Evolutionary conservation across 441 rosid genomes (phyloP), one percentile per base, ranked within the genome.

Genomic region (Populus tomentosa): DNA sequence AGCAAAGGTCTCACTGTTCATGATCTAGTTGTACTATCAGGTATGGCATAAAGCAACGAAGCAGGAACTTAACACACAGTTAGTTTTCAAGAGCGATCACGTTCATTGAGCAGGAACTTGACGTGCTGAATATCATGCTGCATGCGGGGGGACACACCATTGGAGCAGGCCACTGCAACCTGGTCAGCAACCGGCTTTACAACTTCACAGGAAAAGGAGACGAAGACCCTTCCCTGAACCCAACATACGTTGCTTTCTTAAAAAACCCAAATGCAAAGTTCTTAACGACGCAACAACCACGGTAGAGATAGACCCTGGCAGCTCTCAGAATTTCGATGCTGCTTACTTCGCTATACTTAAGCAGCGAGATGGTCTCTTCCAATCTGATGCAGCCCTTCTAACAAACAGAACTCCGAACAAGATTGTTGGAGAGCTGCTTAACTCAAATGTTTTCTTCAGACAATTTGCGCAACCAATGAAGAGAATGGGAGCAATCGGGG

Each of bases 141-240:
- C 21, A 7, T 72, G 50, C 65, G 88, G 92, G 97, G 46, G 94
- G 82, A 0, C 97, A 91, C 86, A 87, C 90, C 1, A 80, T 90
- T 14, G 94, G 92, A 66, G 8, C 77, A 38, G 88, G 88, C 10
- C 89, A 88, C 74, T 81, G 93, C 80, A 84, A 79, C 26, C 20
- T 74, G 14, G 83, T 89, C 77, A 36, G 84, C 73, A 73, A 75
- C 78, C 78, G 91, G 73, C 89, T 90, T 16, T 90, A 89, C 90
- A 92, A 87, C 81, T 90, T 92, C 83, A 88, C 89, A 7, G 89
- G 89, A 32, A 85, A 6, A 69, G 93, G 93, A 38, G 87, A 85
- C 76, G 81, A 87, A 64, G 91, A 89, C 80, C 93, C 92, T 1
- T 77, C 86, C 5, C 79, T 90, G 71, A 73, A 86, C 81, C n/a